Percentiles rank a stretch among this genome's conserved stretches.
Evolutionary conservation across 2,329 filamentous ascomycete genomes (phyloP).

Genomic region (Penicillium sp.): DNA sequence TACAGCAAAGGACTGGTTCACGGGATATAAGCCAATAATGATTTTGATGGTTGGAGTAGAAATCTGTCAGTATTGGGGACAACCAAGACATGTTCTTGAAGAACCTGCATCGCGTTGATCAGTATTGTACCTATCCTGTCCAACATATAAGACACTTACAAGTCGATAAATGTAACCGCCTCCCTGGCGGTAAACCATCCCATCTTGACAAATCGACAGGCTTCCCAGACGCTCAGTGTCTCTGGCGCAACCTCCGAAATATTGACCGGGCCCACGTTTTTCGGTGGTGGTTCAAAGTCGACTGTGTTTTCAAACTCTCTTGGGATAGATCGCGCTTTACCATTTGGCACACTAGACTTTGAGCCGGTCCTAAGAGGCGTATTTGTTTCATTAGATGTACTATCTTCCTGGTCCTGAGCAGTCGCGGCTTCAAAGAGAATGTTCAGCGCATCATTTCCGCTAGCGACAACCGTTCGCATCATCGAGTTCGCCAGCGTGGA

Average conservation of each 20-base stretch:
- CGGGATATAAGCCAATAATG: conserved; percentile 59
- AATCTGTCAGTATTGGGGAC: conserved; percentile 56
- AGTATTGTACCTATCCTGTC: background rate
- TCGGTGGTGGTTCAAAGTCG: conserved; percentile 24
- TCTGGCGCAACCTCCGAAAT: conserved; percentile 36
- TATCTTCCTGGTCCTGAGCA: conserved; percentile 44
- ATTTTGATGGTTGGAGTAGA: conserved; percentile 54
- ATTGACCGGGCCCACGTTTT: conserved; percentile 30
- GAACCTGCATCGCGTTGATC: conserved; percentile 35
- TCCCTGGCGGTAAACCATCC: conserved; percentile 61
- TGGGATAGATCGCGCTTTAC: conserved; percentile 15
- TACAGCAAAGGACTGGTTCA: conserved; percentile 58
- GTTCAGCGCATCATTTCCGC: conserved; percentile 58
- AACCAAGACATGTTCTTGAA: conserved; percentile 57
- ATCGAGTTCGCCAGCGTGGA: conserved; percentile 41
- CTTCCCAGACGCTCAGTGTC: conserved; percentile 52
- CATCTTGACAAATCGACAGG: conserved; percentile 59
- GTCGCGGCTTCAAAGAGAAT: conserved; percentile 57
- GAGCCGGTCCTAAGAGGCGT: conserved; percentile 26
- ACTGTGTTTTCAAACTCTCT: conserved; percentile 24
- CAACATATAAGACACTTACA: conserved; percentile 37
- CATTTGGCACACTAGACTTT: conserved; percentile 12
- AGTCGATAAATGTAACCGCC: conserved; percentile 57
- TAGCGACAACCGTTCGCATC: conserved; percentile 55
- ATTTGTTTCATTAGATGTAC: conserved; percentile 34